Conservation (phyloP, 768 basidiomycete species). For the Boletus sp. region DNA sequence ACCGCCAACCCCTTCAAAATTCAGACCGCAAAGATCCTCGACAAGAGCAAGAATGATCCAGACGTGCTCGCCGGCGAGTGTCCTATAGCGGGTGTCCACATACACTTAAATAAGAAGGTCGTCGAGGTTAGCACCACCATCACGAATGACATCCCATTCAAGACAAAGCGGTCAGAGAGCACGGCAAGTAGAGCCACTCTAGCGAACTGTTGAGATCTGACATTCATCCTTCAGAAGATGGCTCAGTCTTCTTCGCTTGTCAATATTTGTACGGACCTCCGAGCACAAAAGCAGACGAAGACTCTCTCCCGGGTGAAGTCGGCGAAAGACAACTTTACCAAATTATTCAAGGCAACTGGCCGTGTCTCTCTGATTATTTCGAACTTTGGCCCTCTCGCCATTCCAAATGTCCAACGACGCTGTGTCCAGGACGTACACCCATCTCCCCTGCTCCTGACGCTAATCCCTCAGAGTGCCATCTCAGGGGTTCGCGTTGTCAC, state of each 20-base stretch:
- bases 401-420: neutral
- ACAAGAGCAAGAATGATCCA: neutral
- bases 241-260: constrained; percentile 1
- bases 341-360: constrained; percentile 1
- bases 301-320: constrained; percentile 6
- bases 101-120: neutral
- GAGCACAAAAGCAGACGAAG: neutral
- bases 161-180: neutral
- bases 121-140: neutral
- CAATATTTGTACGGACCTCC: neutral
- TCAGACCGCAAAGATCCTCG: neutral
- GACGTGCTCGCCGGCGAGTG: neutral
- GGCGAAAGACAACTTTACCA: constrained; percentile 4
- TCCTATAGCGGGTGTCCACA: neutral
- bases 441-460: too few species aligned
- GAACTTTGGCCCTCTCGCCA: neutral
- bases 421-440: neutral
- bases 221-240: neutral
- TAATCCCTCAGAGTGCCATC: neutral
- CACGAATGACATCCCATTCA: neutral
- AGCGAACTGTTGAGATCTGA: neutral
- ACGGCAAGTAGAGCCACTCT: neutral
- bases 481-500: neutral
- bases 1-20: neutral
- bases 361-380: neutral